Evolutionary conservation across 1,139 yeast species (phyloP).

Genomic region (Sugiyamaella neomexicana): DNA sequence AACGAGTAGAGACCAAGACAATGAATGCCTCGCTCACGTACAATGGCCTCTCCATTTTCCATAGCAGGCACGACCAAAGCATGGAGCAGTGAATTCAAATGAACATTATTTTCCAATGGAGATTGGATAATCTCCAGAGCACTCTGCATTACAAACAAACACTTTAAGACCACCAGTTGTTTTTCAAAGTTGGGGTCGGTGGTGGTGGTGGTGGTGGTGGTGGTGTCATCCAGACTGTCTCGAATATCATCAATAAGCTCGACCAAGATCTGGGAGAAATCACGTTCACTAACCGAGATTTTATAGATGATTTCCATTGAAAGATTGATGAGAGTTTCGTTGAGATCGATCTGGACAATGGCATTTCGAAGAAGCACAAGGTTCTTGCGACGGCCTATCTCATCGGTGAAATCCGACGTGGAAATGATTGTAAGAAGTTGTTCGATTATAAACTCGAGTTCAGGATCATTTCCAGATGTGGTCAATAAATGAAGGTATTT

Average conservation of each 20-base stretch:
- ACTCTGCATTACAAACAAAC: constrained; percentile 68
- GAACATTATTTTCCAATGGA: constrained; percentile 63
- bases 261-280: constrained; percentile 79
- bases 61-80: constrained; percentile 85
- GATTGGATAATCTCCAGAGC: constrained; percentile 68
- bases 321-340: constrained; percentile 55
- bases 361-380: constrained; percentile 61
- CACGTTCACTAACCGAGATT: constrained; percentile 75
- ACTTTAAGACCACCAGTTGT: constrained; percentile 48
- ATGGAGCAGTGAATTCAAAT: constrained; percentile 70
- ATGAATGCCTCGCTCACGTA: constrained; percentile 67
- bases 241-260: constrained; percentile 79
- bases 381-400: constrained; percentile 84
- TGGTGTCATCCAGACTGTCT: constrained; percentile 57
- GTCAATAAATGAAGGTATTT: constrained; percentile 54
- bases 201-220: too few species aligned
- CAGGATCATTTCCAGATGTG: constrained; percentile 50
- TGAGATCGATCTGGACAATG: constrained; percentile 42
- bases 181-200: constrained; percentile 36
- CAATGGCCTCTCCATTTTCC: constrained; percentile 56
- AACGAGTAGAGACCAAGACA: constrained; percentile 82
- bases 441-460: constrained; percentile 70
- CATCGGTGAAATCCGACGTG: constrained; percentile 85
- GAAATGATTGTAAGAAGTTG: constrained; percentile 70
- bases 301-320: constrained; percentile 67